A percentile compares a stretch with the other conserved stretches of the same genome.
Conservation (phyloP, 2,329 filamentous ascomycete species). For the Venturia nashicola region DNA sequence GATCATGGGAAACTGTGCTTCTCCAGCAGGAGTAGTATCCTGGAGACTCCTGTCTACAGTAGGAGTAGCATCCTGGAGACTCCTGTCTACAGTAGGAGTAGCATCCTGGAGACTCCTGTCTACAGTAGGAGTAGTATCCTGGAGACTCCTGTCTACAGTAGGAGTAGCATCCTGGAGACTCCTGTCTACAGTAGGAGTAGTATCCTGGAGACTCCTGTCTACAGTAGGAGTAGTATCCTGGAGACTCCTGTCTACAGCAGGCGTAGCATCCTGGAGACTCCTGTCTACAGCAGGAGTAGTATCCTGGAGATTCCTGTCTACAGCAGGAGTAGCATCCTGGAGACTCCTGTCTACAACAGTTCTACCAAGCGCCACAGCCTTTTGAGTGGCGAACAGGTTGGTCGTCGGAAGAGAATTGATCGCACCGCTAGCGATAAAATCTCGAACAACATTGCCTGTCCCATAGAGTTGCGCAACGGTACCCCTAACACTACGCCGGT, state of each 20-base stretch:
- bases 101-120: not conserved
- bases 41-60: too few relatives aligned
- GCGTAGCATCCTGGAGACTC: too few relatives aligned
- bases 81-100: not conserved
- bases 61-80: too few relatives aligned
- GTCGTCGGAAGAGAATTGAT: not conserved
- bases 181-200: not conserved
- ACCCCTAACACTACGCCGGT: not conserved
- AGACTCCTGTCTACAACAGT: not conserved
- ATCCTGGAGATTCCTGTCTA: not conserved
- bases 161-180: too few relatives aligned
- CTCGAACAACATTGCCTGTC: not conserved
- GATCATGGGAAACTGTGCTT: not conserved
- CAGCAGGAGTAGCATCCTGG: not conserved
- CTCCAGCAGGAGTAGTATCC: not conserved
- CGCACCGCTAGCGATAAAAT: not conserved
- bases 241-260: too few relatives aligned
- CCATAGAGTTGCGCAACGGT: slow-evolving; percentile 4
- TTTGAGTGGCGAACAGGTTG: not conserved
- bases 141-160: not conserved
- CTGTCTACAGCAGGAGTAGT: not conserved
- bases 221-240: not conserved
- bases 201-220: not conserved
- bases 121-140: not conserved
- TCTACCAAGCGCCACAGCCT: not conserved